Evolutionary conservation across 768 basidiomycete species (phyloP), one percentile per base, ranked within the genome.

Genomic region (Pisolithus microcarpus): DNA sequence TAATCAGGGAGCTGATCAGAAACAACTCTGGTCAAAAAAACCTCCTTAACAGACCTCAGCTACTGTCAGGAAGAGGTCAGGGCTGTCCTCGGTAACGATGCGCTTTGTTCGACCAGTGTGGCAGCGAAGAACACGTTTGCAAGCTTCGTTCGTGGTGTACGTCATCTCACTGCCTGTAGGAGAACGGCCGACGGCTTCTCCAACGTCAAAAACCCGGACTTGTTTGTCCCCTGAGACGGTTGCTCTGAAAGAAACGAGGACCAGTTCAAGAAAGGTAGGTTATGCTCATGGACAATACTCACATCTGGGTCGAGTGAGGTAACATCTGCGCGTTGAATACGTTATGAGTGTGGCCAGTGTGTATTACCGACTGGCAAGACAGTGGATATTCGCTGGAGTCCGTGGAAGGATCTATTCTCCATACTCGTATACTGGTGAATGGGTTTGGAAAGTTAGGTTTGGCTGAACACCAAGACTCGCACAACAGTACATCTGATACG

Each of bases 301-400:
- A 90, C 81, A 94, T 85, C 48, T 81, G 78, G n/a, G 82, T 78
- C 10, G 88, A 87, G 56, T 78, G 71, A 0, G 90, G 89, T 1
- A 95, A 72, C 75, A 89, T 84, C 43, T 87, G 80, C 0, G 79
- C 81, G 56, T 84, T 87, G 72, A 95, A 95, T 43, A 95, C 89
- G 60, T 95, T 95, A 11, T 76, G 81, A 43, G 70, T 76, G 64
- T 95, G 91, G 3, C 88, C 89, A 0, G 91, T 92, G 13, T 74
- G 65, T 46, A 93, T 82, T n/a, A 85, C 77, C 7, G 81, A 73
- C 50, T 79, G 73, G 61, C 78, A 89, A 38, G 69, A 66, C 65
- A 81, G 90, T 24, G 79, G 84, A 70, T 83, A 87, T 38, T 79
- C 78, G 28, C 73, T 63, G 18, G 61, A 56, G 57, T 76, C 66